Evolutionary conservation across 495 filamentous ascomycete genomes (phyloP).

Genomic region (Paragyromitra xinjiangensis): DNA sequence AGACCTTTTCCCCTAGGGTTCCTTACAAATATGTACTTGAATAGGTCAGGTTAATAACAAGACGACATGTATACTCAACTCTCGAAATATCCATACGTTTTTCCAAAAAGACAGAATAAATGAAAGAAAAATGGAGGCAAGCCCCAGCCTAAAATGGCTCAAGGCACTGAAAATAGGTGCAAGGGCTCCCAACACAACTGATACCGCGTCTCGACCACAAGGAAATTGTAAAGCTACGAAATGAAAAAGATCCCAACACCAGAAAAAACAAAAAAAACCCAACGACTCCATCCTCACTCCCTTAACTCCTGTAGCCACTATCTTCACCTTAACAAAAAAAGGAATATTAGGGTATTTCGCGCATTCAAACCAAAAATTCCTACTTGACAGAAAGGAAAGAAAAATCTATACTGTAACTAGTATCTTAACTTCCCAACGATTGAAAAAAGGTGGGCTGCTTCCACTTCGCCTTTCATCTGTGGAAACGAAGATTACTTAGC

Average conservation of each 20-base stretch:
- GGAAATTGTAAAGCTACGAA: neutral
- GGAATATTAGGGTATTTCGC: constrained; percentile 14
- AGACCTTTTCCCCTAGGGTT: neutral
- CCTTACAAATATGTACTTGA: constrained; percentile 12
- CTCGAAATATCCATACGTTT: neutral
- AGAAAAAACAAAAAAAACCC: constrained; percentile 15
- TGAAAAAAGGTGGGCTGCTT: constrained; percentile 70
- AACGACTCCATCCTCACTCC: constrained; percentile 41
- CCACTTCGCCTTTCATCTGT: constrained; percentile 69
- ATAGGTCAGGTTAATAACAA: neutral
- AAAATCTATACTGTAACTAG: constrained; percentile 55
- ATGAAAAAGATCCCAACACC: constrained; percentile 11
- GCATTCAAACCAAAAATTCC: constrained; percentile 23
- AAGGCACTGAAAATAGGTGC: neutral
- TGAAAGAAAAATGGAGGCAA: constrained; percentile 9
- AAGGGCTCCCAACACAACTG: constrained; percentile 18
- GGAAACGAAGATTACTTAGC: constrained; percentile 16
- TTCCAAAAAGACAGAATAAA: neutral
- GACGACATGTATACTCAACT: neutral
- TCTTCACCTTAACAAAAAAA: constrained; percentile 4
- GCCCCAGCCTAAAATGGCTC: neutral
- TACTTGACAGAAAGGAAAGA: neutral
- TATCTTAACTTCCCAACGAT: constrained; percentile 69
- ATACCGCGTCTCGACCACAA: neutral
- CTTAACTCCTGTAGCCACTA: constrained; percentile 42